Evolutionary conservation across 2,329 filamentous ascomycete genomes (phyloP), one percentile per base, ranked within the genome.

Genomic region (Chrysoporthe deuterocubensis): DNA sequence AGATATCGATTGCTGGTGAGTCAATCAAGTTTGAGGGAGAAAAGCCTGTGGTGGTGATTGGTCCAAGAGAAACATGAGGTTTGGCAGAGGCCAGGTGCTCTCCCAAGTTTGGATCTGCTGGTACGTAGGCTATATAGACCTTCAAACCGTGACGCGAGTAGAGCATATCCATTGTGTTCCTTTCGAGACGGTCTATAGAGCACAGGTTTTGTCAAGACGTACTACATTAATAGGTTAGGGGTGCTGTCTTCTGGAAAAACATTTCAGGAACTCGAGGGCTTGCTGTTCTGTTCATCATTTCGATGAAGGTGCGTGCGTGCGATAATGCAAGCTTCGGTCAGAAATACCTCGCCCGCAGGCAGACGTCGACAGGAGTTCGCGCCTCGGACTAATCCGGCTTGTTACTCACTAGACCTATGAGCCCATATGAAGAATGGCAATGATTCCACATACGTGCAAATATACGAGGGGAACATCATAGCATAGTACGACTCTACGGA

Each of bases 1-100:
- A 56, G 4, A 5, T 71, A 13, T 37, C 32, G 0, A 64, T 69
- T 4, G 65, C 58, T 1, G 69, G 67, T 0, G 57, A 66, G 52
- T 40, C 52, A 1, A n/a, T 67, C 2, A 64, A 58, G 18, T 14
- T 64, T 6, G 64, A 66, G 34, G 26, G 26, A 32, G 59, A 64
- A 32, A 21, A 7, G 34, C 26, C n/a, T 37, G 54, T 69, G 21
- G 16, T 37, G n/a, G 58, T 69, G 14, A 32, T 67, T 13, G 64
- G 46, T 44, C 8, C 44, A 6, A 26, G 13, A 11, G 50, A 54
- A 1, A 54, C 50, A 52, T 52, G 21, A 54, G 2, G 26, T 54
- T 13, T 54, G 21, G n/a, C 11, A 54, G 26, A 52, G 16, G 26
- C 3, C 11, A 54, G 5, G 3, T 14, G 6, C 21, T 26, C 21